Percentiles rank a stretch among this genome's conserved stretches.
These are phyloP conservation scores for Pestalotiopsis sp. DNA, from an alignment of 2,329 filamentous ascomycete species.

Conservation along the genomic window DNA sequence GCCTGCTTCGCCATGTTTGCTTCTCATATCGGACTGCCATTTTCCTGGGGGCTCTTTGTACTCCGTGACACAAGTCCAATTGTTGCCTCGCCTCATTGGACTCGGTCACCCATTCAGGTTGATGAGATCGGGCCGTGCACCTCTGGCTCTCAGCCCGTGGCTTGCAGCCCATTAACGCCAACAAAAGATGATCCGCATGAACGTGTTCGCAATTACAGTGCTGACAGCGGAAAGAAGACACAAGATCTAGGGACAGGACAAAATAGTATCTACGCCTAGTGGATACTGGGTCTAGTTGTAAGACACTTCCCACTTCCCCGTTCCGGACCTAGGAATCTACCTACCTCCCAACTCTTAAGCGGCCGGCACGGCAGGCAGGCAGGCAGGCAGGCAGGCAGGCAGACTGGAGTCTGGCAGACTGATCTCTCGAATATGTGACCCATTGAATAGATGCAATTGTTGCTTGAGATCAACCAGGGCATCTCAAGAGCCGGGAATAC, in stretches of 20 bases:
- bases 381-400: neutral
- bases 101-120: neutral
- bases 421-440: too few relatives aligned
- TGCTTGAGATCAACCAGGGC: neutral
- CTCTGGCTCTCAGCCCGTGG: neutral
- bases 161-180: neutral
- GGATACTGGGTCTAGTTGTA: neutral
- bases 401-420: too few relatives aligned
- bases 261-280: neutral
- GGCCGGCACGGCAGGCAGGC: neutral
- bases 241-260: neutral
- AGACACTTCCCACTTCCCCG: neutral
- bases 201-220: neutral
- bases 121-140: neutral
- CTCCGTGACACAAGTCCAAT: neutral
- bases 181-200: neutral
- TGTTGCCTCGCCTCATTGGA: neutral
- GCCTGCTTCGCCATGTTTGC: neutral
- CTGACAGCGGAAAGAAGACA: neutral
- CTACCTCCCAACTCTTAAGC: neutral
- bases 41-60: neutral
- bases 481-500: neutral
- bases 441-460: too few relatives aligned
- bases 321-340: neutral
- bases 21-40: neutral